Evolutionary conservation across 306 rosid genomes (phyloP), one percentile per base, ranked within the genome.

Genomic region (Oemleria cerasiformis): DNA sequence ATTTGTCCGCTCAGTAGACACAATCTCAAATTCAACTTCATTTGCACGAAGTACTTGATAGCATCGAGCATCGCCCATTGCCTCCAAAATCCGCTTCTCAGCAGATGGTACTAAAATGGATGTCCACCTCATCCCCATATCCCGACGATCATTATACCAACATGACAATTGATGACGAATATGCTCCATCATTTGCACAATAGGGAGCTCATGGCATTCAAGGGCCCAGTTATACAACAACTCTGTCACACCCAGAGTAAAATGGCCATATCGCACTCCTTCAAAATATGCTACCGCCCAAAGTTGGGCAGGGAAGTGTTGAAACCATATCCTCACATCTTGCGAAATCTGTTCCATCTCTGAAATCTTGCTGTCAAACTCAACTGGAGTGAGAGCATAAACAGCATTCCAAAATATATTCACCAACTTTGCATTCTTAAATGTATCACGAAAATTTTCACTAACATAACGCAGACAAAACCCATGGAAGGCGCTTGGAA

Each of bases 241-340:
- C 76, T 94, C 98, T 25, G 98, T 94, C 43, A 94, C 91, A 57
- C 97, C 95, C 17, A 94, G 81, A 0, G 92, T 83, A 75, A 91
- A 94, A 80, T 94, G 98, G 63, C 96, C 96, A 78, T 86, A 94
- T 57, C 98, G 88, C 73, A 94, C 94, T 39, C 98, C 95, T 71
- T 91, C 98, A 78, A 91, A 94, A 77, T 94, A 89, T 62, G 98
- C 95, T 65, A 94, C 96, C 25, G 98, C 96, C 98, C 98, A 94
- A 70, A 91, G 90, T 58, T 79, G 96, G 67, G 97, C 97, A 82
- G 97, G 98, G 74, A 88, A 94, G 25, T 76, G 88, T 62, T 94
- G 88, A 73, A 91, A 89, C 98, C 98, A 94, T 36, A 81, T 55
- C 75, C 91, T 62, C 50, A 91, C 93, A 9, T 94, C 98, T 77